phyloP scores from a whole-genome alignment of 2,329 filamentous ascomycete genomes.

The Botrytis byssoidea region DNA sequence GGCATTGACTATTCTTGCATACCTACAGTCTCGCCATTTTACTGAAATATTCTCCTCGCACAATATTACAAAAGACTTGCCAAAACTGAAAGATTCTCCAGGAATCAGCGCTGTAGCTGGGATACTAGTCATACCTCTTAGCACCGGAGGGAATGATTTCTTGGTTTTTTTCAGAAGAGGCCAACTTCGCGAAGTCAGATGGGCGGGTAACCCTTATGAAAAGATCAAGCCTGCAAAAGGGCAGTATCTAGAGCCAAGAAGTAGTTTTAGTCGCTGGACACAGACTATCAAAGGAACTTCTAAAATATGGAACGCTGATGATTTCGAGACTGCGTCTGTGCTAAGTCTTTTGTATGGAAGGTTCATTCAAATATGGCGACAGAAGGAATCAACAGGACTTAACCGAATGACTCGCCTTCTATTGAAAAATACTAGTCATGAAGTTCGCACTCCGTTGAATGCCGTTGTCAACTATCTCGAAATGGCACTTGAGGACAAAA shows the following conservation, averaged over 20 bases:
- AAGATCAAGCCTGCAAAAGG: slow-evolving; percentile 70
- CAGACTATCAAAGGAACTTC: slow-evolving; percentile 76
- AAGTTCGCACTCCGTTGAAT: slow-evolving; percentile 86
- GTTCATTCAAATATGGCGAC: slow-evolving; percentile 91
- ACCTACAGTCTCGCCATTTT: slow-evolving; percentile 72
- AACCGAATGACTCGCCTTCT: slow-evolving; percentile 77
- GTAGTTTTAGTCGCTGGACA: slow-evolving; percentile 77
- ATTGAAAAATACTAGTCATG: slow-evolving; percentile 51
- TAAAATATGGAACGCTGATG: slow-evolving; percentile 83
- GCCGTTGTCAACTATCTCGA: slow-evolving; percentile 95
- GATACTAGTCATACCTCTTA: slow-evolving; percentile 77
- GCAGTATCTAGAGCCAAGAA: slow-evolving; percentile 70
- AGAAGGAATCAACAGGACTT: slow-evolving; percentile 82
- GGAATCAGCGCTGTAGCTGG: slow-evolving; percentile 80
- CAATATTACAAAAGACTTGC: slow-evolving; percentile 73
- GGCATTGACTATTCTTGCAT: slow-evolving; percentile 79
- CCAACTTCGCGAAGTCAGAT: slow-evolving; percentile 70
- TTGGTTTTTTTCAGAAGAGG: slow-evolving; percentile 88
- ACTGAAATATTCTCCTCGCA: slow-evolving; percentile 75
- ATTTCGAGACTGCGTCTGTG: slow-evolving; percentile 83
- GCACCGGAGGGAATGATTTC: slow-evolving; percentile 73
- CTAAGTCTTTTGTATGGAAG: slow-evolving; percentile 79
- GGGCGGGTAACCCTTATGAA: slow-evolving; percentile 84
- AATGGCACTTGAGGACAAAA: slow-evolving; percentile 76
- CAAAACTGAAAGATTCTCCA: slow-evolving; percentile 74